These are phyloP conservation scores for Aspergillus phoenicis DNA, from an alignment of 2,329 filamentous ascomycete species.

Conservation along the genomic window DNA sequence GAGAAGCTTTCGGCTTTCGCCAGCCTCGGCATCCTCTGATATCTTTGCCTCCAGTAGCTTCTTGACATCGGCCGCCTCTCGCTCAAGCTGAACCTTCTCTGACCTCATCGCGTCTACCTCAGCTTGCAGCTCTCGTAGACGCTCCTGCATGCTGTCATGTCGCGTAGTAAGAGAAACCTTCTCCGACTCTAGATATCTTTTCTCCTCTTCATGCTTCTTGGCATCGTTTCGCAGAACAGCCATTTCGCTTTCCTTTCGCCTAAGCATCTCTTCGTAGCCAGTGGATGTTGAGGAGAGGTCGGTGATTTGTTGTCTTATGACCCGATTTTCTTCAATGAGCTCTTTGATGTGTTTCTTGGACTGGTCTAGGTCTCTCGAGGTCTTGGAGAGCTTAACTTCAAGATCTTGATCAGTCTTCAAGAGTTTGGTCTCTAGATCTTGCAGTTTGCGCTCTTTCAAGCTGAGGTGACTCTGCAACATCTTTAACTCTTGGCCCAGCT, in stretches of 20 bases:
- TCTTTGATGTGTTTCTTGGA: conserved; percentile 74
- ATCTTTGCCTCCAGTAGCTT: conserved; percentile 83
- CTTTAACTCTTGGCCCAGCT: conserved; percentile 79
- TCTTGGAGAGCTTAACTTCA: conserved; percentile 76
- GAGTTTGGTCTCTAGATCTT: conserved; percentile 82
- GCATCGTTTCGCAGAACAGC: conserved; percentile 81
- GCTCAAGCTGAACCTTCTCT: conserved; percentile 79
- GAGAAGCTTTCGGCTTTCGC: conserved; percentile 76
- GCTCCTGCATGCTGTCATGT: conserved; percentile 75
- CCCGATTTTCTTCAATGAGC: conserved; percentile 76
- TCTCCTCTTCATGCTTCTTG: conserved; percentile 79
- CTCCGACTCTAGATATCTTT: conserved; percentile 75
- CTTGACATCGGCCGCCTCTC: conserved; percentile 87
- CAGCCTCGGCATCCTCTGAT: conserved; percentile 84
- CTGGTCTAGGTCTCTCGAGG: conserved; percentile 77
- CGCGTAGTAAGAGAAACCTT: conserved; percentile 70
- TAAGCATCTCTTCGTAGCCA: conserved; percentile 90
- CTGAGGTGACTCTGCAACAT: conserved; percentile 88
- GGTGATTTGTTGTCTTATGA: conserved; percentile 80
- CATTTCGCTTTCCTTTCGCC: conserved; percentile 92
- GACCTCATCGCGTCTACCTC: conserved; percentile 84
- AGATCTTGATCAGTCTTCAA: conserved; percentile 85
- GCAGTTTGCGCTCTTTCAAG: conserved; percentile 84
- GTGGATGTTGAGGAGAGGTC: conserved; percentile 89
- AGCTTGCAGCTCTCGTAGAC: conserved; percentile 81